Evolutionary conservation across 139 green algal genomes (phyloP).

Genomic region (Chlamydomonas sphaeroides): DNA sequence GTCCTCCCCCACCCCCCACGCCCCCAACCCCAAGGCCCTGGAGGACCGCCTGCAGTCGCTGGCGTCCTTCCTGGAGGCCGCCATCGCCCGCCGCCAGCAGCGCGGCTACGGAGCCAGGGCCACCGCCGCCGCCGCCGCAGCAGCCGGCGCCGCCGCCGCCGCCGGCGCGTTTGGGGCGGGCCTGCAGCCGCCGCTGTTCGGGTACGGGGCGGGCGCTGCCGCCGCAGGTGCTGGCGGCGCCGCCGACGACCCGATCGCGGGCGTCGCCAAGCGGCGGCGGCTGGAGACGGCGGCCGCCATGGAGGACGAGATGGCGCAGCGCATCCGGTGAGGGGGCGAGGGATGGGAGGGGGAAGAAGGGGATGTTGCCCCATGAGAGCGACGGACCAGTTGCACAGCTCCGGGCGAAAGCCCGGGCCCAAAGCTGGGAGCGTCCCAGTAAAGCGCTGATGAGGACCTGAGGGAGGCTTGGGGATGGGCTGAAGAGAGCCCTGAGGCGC

Average conservation of each 20-base stretch:
- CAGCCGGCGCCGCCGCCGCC: constrained; percentile 3
- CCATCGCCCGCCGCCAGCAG: constrained; percentile 42
- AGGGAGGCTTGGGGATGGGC: no score
- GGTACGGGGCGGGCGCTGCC: no score
- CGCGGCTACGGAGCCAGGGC: constrained; percentile 41
- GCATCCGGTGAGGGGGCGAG: constrained; percentile 37
- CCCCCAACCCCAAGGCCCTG: constrained; percentile 45
- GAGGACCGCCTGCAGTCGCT: constrained; percentile 69
- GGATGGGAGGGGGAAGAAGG: background rate
- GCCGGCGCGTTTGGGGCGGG: background rate
- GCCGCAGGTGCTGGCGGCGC: background rate
- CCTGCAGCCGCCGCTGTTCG: no score
- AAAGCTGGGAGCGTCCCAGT: no score
- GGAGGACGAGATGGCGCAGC: constrained; percentile 72
- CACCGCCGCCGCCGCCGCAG: background rate
- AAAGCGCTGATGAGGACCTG: no score
- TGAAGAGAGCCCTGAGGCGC: no score
- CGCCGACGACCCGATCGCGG: constrained; percentile 7
- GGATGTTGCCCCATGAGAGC: no score
- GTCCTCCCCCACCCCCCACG: background rate
- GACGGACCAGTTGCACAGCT: no score
- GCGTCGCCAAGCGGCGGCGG: constrained; percentile 72
- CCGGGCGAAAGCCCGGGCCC: no score
- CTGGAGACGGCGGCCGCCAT: constrained; percentile 73
- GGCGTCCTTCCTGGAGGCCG: constrained; percentile 66